phyloP scores from a whole-genome alignment of 768 basidiomycete genomes.

The Podaxis sp. region DNA sequence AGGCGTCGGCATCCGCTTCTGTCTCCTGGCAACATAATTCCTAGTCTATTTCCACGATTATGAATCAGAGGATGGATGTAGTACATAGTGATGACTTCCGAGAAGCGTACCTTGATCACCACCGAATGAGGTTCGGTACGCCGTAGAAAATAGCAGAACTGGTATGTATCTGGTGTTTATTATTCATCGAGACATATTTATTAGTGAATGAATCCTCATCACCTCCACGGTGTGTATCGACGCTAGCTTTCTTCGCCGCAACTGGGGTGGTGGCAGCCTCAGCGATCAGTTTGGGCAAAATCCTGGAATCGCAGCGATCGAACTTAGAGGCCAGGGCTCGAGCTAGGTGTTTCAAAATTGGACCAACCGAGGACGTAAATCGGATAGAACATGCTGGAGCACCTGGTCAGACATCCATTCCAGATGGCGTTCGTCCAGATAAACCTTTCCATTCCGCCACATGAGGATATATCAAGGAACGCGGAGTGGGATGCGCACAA shows the following conservation, averaged over 20 bases:
- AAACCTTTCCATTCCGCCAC: conserved; percentile 43
- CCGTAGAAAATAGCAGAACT: conserved; percentile 88
- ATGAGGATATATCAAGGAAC: conserved; percentile 1
- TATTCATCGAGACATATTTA: not conserved
- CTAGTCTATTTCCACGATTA: conserved; percentile 26
- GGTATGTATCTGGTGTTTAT: conserved; percentile 62
- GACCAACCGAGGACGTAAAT: conserved; percentile 65
- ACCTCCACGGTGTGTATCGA: conserved; percentile 88
- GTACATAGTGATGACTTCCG: not conserved
- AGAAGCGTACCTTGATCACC: conserved; percentile 62
- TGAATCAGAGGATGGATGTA: not conserved
- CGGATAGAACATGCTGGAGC: conserved; percentile 76
- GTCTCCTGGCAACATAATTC: conserved; percentile 30
- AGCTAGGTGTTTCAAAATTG: conserved; percentile 3
- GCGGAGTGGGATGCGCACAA: conserved; percentile 39
- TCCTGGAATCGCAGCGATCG: conserved; percentile 31
- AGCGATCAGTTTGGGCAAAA: conserved; percentile 59
- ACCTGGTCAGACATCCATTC: conserved; percentile 87
- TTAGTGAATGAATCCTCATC: conserved; percentile 13
- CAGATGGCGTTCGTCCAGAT: conserved; percentile 84
- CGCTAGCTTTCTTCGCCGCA: conserved; percentile 58
- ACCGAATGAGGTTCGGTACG: conserved; percentile 80
- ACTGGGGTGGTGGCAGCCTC: conserved; percentile 46
- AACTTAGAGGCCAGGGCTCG: not conserved
- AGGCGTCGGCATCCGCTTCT: not conserved